A percentile compares a stretch with the other conserved stretches of the same genome.
phyloP scores from a whole-genome alignment of 352 stramenopile species.

The Globisporangium abappressorium region DNA sequence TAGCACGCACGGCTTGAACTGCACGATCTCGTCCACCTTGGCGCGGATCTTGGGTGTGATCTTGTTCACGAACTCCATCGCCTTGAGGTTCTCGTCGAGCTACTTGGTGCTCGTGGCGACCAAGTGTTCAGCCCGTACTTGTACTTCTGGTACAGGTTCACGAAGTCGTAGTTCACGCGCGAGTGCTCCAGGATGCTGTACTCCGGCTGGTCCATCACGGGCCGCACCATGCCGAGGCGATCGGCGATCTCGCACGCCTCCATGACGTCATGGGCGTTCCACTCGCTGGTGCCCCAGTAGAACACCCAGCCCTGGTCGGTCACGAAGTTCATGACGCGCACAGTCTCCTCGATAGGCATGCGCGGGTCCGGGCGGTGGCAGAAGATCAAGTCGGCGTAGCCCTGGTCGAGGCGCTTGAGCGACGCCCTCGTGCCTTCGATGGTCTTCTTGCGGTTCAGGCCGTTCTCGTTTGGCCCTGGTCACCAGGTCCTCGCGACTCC shows the following conservation, averaged over 20 bases:
- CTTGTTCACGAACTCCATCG: constrained; percentile 58
- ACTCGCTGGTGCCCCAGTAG: constrained; percentile 52
- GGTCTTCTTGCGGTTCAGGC: constrained; percentile 44
- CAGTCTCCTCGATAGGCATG: constrained; percentile 32
- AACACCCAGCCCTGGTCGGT: constrained; percentile 33
- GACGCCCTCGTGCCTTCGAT: constrained; percentile 40
- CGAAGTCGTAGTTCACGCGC: constrained; percentile 46
- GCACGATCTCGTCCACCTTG: constrained; percentile 68
- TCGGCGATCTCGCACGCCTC: constrained; percentile 48
- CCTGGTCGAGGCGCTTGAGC: constrained; percentile 32
- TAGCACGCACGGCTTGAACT: constrained; percentile 36
- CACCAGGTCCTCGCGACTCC: constrained; percentile 44
- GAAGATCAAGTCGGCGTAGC: constrained; percentile 53
- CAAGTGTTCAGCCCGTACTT: constrained; percentile 67
- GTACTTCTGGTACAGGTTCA: constrained; percentile 46
- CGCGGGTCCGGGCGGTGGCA: constrained; percentile 33
- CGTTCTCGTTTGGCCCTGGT: constrained; percentile 20
- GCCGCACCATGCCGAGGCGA: constrained; percentile 28
- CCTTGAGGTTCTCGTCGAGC: constrained; percentile 72
- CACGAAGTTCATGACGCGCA: constrained; percentile 49
- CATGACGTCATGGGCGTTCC: constrained; percentile 43
- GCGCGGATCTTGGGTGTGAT: constrained; percentile 63
- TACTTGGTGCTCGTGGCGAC: constrained; percentile 51
- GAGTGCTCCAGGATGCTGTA: constrained; percentile 63
- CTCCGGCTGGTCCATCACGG: constrained; percentile 46